Conservation (phyloP, 1,284 basidiomycete species). For the Ganoderma lingzhi region DNA sequence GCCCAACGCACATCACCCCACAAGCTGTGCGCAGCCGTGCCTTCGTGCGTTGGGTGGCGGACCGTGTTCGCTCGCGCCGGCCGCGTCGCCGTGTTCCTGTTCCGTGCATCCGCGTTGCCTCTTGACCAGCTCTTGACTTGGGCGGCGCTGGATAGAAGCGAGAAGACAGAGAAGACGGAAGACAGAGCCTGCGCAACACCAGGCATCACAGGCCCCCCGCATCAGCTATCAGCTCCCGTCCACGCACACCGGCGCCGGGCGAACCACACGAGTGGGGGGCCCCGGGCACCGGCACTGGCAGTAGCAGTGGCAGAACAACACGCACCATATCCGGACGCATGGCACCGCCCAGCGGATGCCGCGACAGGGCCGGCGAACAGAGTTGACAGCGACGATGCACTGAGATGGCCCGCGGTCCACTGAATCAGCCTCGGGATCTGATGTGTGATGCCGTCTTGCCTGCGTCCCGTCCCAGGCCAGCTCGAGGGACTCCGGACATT, state of each 20-base stretch:
- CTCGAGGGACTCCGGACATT: background rate
- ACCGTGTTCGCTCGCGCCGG: constrained; percentile 1
- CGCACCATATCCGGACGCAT: constrained; percentile 13
- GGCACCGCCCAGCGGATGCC: constrained; percentile 14
- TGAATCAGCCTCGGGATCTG: constrained; percentile 10
- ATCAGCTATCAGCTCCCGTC: background rate
- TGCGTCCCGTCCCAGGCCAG: background rate
- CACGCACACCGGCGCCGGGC: background rate
- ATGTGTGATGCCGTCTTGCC: constrained; percentile 1
- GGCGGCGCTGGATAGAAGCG: background rate
- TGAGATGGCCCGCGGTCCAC: background rate
- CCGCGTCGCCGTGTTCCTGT: background rate
- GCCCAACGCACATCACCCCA: background rate
- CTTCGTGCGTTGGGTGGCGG: background rate
- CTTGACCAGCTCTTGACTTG: background rate
- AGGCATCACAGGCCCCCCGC: background rate
- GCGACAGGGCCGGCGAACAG: constrained; percentile 1
- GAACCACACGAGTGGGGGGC: background rate
- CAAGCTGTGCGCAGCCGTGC: constrained; percentile 10
- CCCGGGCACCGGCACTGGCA: too few species aligned
- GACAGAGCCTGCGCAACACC: background rate
- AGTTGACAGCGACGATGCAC: constrained; percentile 3
- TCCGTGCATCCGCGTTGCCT: background rate
- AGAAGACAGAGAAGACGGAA: background rate
- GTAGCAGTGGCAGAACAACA: constrained; percentile 6